These are phyloP conservation scores for Entomortierella lignicola DNA, from an alignment of 192 early-diverging fungal species.

Conservation along the genomic window DNA sequence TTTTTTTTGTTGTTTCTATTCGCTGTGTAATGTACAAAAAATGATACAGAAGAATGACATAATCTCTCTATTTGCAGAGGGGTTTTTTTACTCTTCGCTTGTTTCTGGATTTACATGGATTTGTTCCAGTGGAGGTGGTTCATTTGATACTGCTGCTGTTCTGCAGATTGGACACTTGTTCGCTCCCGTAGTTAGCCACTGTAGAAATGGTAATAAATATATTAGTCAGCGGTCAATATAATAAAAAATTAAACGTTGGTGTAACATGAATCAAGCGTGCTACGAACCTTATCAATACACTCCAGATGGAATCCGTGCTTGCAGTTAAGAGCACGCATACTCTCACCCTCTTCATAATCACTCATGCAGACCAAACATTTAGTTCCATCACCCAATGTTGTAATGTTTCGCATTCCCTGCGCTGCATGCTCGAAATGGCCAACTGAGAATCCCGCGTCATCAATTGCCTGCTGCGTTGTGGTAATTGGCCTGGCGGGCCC, in stretches of 20 bases:
- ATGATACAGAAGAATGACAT: too few relatives aligned
- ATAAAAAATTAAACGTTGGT: not conserved
- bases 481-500: constrained; percentile 57
- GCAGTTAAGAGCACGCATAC: constrained; percentile 64
- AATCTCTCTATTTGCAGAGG: too few relatives aligned
- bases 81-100: constrained; percentile 4
- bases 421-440: constrained; percentile 38
- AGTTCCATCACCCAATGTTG: constrained; percentile 46
- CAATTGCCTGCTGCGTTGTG: constrained; percentile 57
- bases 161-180: constrained; percentile 69
- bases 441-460: constrained; percentile 46
- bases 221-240: not conserved
- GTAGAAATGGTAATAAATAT: constrained; percentile 2
- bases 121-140: constrained; percentile 11
- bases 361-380: constrained; percentile 65
- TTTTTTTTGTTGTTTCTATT: not conserved
- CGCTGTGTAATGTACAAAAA: not conserved
- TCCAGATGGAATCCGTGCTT: constrained; percentile 66
- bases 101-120: constrained; percentile 6
- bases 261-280: too few relatives aligned
- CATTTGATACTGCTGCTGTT: constrained; percentile 54
- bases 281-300: constrained; percentile 63
- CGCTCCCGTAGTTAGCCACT: constrained; percentile 66
- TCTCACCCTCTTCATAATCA: constrained; percentile 60
- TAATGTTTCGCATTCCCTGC: constrained; percentile 41